Evolutionary conservation across 345 rosid species (phyloP).

Genomic region (Eucalyptus pauciflora): DNA sequence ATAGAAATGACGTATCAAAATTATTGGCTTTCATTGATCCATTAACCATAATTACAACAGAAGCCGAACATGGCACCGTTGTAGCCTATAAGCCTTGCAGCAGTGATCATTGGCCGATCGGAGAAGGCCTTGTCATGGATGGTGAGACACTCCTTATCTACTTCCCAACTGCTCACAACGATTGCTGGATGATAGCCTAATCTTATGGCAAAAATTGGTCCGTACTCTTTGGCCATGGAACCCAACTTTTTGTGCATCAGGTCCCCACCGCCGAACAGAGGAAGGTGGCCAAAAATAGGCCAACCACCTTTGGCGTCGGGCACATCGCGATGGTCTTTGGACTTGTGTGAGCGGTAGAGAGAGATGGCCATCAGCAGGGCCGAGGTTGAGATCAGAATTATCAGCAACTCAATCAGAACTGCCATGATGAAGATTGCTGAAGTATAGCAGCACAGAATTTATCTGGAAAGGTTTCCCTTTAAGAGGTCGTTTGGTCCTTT

Average conservation of each 20-base stretch:
- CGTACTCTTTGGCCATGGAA: constrained; percentile 16
- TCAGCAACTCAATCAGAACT: background rate
- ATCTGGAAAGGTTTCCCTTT: background rate
- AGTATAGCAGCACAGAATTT: background rate
- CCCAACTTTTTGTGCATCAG: constrained; percentile 3
- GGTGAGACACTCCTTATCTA: constrained; percentile 18
- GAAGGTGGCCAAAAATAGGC: constrained; percentile 32
- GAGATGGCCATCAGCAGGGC: background rate
- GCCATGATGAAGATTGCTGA: background rate
- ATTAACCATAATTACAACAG: no score
- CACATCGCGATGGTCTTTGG: background rate
- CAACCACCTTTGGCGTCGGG: constrained; percentile 17
- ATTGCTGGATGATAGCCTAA: constrained; percentile 11
- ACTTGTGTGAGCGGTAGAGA: background rate
- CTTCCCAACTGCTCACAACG: constrained; percentile 12
- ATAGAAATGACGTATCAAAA: no score
- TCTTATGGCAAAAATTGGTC: constrained; percentile 10
- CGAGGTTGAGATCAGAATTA: background rate
- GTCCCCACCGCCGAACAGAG: constrained; percentile 5
- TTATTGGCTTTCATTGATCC: no score
- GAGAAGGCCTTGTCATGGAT: constrained; percentile 12
- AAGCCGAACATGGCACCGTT: constrained; percentile 1
- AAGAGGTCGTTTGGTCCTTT: background rate
- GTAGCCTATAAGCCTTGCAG: constrained; percentile 13
- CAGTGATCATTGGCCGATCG: background rate